Conservation (phyloP, 2,329 filamentous ascomycete species). For the Aspergillus pseudotamarii region DNA sequence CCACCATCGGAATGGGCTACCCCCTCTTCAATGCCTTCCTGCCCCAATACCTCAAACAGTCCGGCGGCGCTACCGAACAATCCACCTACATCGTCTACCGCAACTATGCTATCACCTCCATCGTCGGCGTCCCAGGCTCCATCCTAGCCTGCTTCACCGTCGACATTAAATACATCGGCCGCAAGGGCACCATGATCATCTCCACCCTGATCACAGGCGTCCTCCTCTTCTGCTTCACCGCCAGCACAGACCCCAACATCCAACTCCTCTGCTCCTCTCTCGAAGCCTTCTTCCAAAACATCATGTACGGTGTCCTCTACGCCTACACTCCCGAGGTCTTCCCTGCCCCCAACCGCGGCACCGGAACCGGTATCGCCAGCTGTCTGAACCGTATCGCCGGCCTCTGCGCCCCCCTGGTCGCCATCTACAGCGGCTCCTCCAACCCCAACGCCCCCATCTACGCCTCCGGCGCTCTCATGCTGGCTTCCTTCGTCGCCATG, state of each 20-base stretch:
- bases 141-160: slow-evolving; percentile 75
- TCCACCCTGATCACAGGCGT: slow-evolving; percentile 56
- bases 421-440: slow-evolving; percentile 41
- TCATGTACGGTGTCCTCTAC: slow-evolving; percentile 61
- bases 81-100: slow-evolving; percentile 61
- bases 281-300: slow-evolving; percentile 60
- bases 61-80: slow-evolving; percentile 43
- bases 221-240: slow-evolving; percentile 59
- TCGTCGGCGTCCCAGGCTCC: slow-evolving; percentile 76
- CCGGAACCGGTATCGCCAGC: slow-evolving; percentile 54
- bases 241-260: slow-evolving; percentile 50
- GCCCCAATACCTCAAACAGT: slow-evolving; percentile 77
- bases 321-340: slow-evolving; percentile 64
- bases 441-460: slow-evolving; percentile 50
- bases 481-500: slow-evolving; percentile 51
- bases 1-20: slow-evolving; percentile 81
- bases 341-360: slow-evolving; percentile 58
- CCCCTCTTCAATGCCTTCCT: slow-evolving; percentile 88
- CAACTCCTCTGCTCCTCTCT: slow-evolving; percentile 57
- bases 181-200: slow-evolving; percentile 59
- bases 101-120: slow-evolving; percentile 79
- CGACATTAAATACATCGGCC: slow-evolving; percentile 64
- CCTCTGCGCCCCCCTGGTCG: slow-evolving; percentile 49
- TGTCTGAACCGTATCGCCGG: slow-evolving; percentile 50
- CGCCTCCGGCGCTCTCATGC: slow-evolving; percentile 46